A percentile compares a stretch with the other conserved stretches of the same genome.
Evolutionary conservation across 176 grass and related monocot species (phyloP).

Genomic region (Miscanthus lutarioriparius): DNA sequence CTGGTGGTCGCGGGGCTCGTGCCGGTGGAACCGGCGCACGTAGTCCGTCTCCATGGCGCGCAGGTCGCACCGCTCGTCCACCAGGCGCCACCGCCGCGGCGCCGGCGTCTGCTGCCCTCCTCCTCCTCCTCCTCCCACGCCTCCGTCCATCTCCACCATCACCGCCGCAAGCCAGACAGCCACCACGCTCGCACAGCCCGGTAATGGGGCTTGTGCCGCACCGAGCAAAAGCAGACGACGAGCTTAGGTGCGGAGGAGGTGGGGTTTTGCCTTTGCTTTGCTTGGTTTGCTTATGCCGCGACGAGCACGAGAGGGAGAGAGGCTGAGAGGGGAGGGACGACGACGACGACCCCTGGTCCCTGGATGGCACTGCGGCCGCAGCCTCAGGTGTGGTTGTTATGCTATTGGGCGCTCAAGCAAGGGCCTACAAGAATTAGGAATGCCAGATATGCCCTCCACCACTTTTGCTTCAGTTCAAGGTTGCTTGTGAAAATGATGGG

Average conservation of each 20-base stretch:
- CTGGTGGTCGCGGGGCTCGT: slow-evolving; percentile 76
- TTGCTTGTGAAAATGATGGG: slow-evolving; percentile 24
- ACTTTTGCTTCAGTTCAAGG: background rate
- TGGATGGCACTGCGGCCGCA: slow-evolving; percentile 39
- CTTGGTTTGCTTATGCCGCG: slow-evolving; percentile 30
- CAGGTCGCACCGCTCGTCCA: slow-evolving; percentile 58
- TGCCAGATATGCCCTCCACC: background rate
- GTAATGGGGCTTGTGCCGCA: background rate
- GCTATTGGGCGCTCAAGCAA: slow-evolving; percentile 13
- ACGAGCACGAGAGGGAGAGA: background rate
- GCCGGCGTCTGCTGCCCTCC: background rate
- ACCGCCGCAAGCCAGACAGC: background rate
- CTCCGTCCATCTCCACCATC: slow-evolving; percentile 50
- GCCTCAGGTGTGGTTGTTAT: slow-evolving; percentile 44
- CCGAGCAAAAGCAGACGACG: slow-evolving; percentile 32
- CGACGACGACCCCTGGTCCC: slow-evolving; percentile 34
- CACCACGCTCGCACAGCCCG: background rate
- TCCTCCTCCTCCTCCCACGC: slow-evolving; percentile 11
- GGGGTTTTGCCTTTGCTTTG: slow-evolving; percentile 28
- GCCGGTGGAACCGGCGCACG: slow-evolving; percentile 60
- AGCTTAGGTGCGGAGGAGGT: background rate
- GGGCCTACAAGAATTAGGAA: background rate
- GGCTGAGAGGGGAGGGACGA: background rate
- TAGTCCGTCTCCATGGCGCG: slow-evolving; percentile 66
- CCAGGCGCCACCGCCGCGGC: slow-evolving; percentile 58